A percentile compares a stretch with the other conserved stretches of the same genome.
phyloP scores from a whole-genome alignment of 441 rosid genomes.

The Gossypium davidsonii region DNA sequence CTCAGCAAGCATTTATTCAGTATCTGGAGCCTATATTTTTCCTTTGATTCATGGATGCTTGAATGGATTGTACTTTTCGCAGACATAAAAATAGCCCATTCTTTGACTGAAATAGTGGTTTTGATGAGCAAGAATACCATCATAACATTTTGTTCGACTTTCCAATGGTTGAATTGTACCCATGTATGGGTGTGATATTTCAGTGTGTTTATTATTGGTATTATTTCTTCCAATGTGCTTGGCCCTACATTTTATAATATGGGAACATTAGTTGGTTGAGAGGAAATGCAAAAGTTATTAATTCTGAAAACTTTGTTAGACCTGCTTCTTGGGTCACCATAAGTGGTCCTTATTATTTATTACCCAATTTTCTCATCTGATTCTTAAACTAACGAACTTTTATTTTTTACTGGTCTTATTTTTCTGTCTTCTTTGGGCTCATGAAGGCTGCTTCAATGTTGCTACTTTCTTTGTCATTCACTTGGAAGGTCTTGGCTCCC shows the following conservation, averaged over 20 bases:
- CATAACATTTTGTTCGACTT: not conserved
- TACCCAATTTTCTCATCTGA: not conserved
- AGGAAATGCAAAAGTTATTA: not conserved
- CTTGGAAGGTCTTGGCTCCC: conserved; percentile 89
- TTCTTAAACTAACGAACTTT: conserved; percentile 1
- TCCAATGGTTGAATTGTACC: not conserved
- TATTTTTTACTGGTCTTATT: not conserved
- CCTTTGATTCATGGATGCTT: not conserved
- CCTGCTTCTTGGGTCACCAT: not conserved
- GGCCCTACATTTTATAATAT: not conserved
- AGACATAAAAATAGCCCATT: not conserved
- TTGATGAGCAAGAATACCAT: not conserved
- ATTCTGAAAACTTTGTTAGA: not conserved
- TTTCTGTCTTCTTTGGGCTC: conserved; percentile 5
- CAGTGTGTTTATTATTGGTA: not conserved
- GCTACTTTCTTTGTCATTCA: conserved; percentile 82
- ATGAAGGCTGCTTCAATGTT: conserved; percentile 86
- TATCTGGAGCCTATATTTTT: not conserved
- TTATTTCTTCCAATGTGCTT: not conserved
- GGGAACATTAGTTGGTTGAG: not conserved
- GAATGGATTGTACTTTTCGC: not conserved
- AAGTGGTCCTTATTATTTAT: not conserved
- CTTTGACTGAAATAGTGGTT: not conserved
- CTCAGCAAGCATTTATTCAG: not conserved
- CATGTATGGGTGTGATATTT: not conserved